Conservation (phyloP, 2,329 filamentous ascomycete genomes). For the Escovopsis weberi region DNA sequence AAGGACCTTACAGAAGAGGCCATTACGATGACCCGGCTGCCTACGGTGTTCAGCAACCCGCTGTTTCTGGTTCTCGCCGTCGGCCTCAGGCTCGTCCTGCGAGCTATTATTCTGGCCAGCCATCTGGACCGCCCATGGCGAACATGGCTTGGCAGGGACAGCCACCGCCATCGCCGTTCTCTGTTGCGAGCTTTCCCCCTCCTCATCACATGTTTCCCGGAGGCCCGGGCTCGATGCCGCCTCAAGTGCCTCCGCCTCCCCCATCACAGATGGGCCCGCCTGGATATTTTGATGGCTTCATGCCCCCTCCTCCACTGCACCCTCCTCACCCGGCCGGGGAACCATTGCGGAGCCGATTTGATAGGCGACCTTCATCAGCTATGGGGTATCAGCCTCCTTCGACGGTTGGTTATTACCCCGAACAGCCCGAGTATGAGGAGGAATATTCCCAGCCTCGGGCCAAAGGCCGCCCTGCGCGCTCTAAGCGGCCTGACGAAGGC, state of each 20-base stretch:
- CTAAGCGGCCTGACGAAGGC: conserved; percentile 29
- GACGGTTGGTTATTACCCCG: conserved; percentile 18
- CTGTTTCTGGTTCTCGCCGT: conserved; percentile 16
- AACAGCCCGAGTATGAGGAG: conserved; percentile 25
- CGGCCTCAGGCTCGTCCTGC: conserved; percentile 20
- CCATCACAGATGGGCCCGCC: conserved; percentile 16
- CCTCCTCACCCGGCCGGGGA: conserved; percentile 11
- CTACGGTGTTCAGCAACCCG: conserved; percentile 22
- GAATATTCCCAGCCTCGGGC: conserved; percentile 20
- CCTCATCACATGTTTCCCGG: conserved; percentile 11
- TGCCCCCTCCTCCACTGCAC: conserved; percentile 11
- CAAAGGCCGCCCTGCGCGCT: conserved; percentile 27
- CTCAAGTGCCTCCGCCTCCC: conserved; percentile 13
- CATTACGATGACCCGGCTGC: conserved; percentile 21
- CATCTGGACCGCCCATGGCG: conserved; percentile 12
- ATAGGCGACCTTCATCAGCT: conserved; percentile 21
- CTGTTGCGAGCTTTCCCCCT: conserved; percentile 18
- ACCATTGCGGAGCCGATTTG: conserved; percentile 20
- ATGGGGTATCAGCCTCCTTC: conserved; percentile 19
- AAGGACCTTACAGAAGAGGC: conserved; percentile 15
- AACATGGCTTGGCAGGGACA: conserved; percentile 15
- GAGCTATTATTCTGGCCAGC: conserved; percentile 22
- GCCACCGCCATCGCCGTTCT: conserved; percentile 11
- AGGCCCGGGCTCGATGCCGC: conserved; percentile 9
- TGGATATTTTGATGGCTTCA: conserved; percentile 17